phyloP scores from a whole-genome alignment of 2,329 filamentous ascomycete genomes.

The Colletotrichum nymphaeae region DNA sequence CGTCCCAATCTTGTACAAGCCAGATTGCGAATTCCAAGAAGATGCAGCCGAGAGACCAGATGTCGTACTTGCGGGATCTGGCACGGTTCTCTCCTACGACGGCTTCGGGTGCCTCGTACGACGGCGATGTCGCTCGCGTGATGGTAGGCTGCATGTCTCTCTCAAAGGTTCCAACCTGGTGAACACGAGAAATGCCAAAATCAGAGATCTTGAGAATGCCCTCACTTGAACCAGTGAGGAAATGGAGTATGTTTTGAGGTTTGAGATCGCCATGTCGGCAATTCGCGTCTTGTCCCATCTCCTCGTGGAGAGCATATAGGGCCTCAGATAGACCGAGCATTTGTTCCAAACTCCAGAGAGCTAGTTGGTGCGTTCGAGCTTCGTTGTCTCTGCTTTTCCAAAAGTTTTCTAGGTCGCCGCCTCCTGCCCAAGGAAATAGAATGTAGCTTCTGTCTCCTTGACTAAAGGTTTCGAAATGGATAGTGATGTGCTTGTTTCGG shows the following conservation, averaged over 20 bases:
- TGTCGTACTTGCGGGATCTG: conserved; percentile 39
- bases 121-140: not conserved
- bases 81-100: not conserved
- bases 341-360: not conserved
- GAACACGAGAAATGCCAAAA: not conserved
- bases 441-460: not conserved
- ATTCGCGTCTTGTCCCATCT: not conserved
- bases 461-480: not conserved
- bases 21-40: conserved; percentile 41
- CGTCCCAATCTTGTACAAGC: conserved; percentile 3
- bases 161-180: not conserved
- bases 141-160: not conserved
- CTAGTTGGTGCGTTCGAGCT: not conserved
- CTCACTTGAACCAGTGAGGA: not conserved
- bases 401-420: not conserved
- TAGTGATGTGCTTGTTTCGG: not conserved
- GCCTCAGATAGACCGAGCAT: not conserved
- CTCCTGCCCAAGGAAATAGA: not conserved
- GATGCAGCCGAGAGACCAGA: conserved; percentile 43
- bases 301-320: not conserved
- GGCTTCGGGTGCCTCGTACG: not conserved
- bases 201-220: conserved; percentile 1
- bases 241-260: not conserved
- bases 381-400: not conserved
- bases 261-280: not conserved